phyloP scores from a whole-genome alignment of 176 grass and related monocot genomes.

The Cenchrus americanus region DNA sequence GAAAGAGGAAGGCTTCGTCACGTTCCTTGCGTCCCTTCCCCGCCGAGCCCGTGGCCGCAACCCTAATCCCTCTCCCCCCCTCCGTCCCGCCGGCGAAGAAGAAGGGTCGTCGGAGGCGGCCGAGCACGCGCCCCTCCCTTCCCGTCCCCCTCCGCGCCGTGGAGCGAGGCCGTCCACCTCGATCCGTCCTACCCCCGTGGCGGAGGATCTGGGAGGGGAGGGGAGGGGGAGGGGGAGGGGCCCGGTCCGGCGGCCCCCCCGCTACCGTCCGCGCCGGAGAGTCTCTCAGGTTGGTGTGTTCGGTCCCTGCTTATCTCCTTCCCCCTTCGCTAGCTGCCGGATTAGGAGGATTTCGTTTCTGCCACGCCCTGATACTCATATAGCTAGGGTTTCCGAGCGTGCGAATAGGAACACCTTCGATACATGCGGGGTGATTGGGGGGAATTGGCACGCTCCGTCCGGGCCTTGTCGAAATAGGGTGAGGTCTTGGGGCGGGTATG shows the following conservation, averaged over 20 bases:
- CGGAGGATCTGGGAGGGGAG: constrained; percentile 5
- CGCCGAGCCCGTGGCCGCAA: not conserved
- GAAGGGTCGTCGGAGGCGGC: not conserved
- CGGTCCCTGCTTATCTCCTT: not conserved
- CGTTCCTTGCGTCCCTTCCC: not conserved
- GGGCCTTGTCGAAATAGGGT: not conserved
- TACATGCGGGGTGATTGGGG: not conserved
- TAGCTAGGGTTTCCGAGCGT: not conserved
- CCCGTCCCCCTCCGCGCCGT: not conserved
- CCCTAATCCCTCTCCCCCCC: not conserved
- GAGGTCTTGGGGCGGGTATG: not conserved
- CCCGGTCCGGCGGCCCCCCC: not conserved
- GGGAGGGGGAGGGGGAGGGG: not conserved
- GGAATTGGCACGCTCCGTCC: not conserved
- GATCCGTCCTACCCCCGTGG: not conserved
- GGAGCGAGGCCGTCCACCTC: not conserved
- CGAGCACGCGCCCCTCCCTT: not conserved
- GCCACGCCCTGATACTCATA: not conserved
- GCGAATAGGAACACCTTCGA: not conserved
- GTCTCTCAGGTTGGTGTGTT: constrained; percentile 2
- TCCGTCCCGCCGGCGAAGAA: not conserved
- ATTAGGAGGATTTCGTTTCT: not conserved
- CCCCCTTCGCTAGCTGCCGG: not conserved
- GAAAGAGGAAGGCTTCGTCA: not conserved
- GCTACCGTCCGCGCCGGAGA: not conserved